Percentiles rank a stretch among this genome's conserved stretches.
These are phyloP conservation scores for Pulchroboletus neoregius DNA, from an alignment of 1,284 basidiomycete species.

Conservation along the genomic window DNA sequence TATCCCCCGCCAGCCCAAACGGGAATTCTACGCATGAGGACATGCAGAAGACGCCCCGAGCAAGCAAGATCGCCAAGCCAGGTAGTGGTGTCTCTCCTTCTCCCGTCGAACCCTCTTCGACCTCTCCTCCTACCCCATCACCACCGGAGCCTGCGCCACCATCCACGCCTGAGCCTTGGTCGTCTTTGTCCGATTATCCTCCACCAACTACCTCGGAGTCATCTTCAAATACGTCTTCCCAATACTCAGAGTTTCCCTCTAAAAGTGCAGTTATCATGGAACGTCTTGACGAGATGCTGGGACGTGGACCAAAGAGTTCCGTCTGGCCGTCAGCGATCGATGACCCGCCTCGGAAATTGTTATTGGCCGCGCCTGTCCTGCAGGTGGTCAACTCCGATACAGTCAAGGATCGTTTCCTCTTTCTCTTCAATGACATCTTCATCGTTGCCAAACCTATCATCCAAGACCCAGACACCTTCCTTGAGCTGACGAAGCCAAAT, in stretches of 20 bases:
- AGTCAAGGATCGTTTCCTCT: slow-evolving; percentile 94
- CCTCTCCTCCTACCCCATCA: slow-evolving; percentile 41
- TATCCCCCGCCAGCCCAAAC: slow-evolving; percentile 27
- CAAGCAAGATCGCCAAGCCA: slow-evolving; percentile 33
- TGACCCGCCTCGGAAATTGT: slow-evolving; percentile 81
- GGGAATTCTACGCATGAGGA: slow-evolving; percentile 26
- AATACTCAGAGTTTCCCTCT: slow-evolving; percentile 37
- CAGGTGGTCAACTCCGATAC: slow-evolving; percentile 93
- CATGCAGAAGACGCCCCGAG: slow-evolving; percentile 29
- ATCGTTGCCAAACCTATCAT: slow-evolving; percentile 78
- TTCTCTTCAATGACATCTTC: slow-evolving; percentile 92
- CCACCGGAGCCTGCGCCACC: slow-evolving; percentile 57
- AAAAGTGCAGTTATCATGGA: slow-evolving; percentile 53
- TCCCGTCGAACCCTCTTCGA: slow-evolving; percentile 23
- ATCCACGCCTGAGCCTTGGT: slow-evolving; percentile 65
- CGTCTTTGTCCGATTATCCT: slow-evolving; percentile 36
- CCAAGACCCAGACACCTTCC: slow-evolving; percentile 56
- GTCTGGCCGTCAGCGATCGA: slow-evolving; percentile 67
- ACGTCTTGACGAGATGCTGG: slow-evolving; percentile 63
- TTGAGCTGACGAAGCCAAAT: slow-evolving; percentile 58
- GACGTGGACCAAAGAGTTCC: slow-evolving; percentile 56
- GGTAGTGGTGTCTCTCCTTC: slow-evolving; percentile 22
- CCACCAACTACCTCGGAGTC: slow-evolving; percentile 45
- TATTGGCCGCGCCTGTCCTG: slow-evolving; percentile 82
- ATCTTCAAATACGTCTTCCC: slow-evolving; percentile 45